A percentile compares a stretch with the other conserved stretches of the same genome.
These are phyloP conservation scores for Candida nonsorbophila DNA, from an alignment of 805 yeast genomes.

Conservation along the genomic window DNA sequence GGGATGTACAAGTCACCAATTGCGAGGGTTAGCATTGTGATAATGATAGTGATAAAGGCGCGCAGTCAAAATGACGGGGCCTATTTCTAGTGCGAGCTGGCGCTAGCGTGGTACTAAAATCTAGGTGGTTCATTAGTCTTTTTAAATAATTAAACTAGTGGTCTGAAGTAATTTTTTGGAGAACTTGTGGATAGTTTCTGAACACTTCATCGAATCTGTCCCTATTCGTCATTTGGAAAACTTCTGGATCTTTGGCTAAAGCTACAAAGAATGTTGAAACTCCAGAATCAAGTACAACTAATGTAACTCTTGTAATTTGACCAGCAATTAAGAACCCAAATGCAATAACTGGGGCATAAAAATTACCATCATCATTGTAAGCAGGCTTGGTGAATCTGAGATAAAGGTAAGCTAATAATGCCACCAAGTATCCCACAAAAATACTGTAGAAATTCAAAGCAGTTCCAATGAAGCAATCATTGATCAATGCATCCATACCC, in stretches of 20 bases:
- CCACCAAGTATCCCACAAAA: slow-evolving; percentile 59
- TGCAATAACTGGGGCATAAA: slow-evolving; percentile 69
- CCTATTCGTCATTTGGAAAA: slow-evolving; percentile 70
- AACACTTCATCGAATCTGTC: slow-evolving; percentile 58
- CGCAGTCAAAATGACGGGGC: background rate
- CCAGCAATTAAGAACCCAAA: slow-evolving; percentile 68
- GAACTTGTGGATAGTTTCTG: slow-evolving; percentile 62
- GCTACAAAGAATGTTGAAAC: slow-evolving; percentile 81
- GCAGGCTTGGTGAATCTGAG: slow-evolving; percentile 62
- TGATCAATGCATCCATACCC: slow-evolving; percentile 80
- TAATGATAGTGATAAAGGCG: background rate
- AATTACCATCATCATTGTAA: slow-evolving; percentile 55
- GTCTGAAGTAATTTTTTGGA: slow-evolving; percentile 43
- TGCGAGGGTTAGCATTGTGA: slow-evolving; percentile 48
- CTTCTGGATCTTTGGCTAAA: slow-evolving; percentile 79
- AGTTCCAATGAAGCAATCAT: slow-evolving; percentile 76
- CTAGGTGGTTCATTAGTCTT: background rate
- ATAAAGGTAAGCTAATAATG: slow-evolving; percentile 60
- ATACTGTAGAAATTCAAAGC: slow-evolving; percentile 73
- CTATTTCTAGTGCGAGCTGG: too few relatives aligned
- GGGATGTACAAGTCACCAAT: slow-evolving; percentile 91
- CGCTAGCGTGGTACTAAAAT: too few relatives aligned
- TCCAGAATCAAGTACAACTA: slow-evolving; percentile 75
- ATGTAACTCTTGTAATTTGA: slow-evolving; percentile 69
- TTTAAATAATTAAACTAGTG: slow-evolving; percentile 12